Conservation (phyloP, 2,329 filamentous ascomycete genomes). For the Sclerotinia glacialis region DNA sequence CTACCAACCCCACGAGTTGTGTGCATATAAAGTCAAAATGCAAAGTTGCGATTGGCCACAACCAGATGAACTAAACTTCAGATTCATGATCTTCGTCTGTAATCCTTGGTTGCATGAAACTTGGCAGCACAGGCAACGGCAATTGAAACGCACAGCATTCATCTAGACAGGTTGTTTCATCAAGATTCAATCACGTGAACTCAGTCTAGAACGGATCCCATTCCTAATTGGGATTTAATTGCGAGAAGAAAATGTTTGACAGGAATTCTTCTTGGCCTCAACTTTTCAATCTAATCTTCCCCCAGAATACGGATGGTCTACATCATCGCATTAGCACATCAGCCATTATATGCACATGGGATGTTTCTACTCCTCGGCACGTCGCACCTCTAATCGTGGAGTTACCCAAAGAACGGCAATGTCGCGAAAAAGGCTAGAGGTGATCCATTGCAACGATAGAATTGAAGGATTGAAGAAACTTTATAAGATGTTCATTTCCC, state of each 20-base stretch:
- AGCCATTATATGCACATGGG: background rate
- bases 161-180: background rate
- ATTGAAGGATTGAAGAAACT: background rate
- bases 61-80: background rate
- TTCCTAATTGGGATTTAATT: constrained; percentile 1
- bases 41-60: constrained; percentile 5
- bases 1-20: too few species aligned
- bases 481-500: background rate
- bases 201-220: background rate
- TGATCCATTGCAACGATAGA: background rate
- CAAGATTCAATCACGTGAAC: background rate
- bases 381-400: background rate
- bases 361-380: background rate
- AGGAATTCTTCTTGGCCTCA: background rate
- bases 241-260: background rate
- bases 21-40: background rate
- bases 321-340: too few species aligned
- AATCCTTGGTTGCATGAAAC: background rate
- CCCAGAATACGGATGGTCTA: background rate
- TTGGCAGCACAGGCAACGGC: background rate
- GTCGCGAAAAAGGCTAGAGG: background rate
- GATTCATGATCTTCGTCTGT: background rate
- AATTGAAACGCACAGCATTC: constrained; percentile 6
- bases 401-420: background rate
- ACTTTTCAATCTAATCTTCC: background rate